Base-by-base conservation (phyloP, 352 stramenopile species). In the Phytophthora citricola region DNA sequence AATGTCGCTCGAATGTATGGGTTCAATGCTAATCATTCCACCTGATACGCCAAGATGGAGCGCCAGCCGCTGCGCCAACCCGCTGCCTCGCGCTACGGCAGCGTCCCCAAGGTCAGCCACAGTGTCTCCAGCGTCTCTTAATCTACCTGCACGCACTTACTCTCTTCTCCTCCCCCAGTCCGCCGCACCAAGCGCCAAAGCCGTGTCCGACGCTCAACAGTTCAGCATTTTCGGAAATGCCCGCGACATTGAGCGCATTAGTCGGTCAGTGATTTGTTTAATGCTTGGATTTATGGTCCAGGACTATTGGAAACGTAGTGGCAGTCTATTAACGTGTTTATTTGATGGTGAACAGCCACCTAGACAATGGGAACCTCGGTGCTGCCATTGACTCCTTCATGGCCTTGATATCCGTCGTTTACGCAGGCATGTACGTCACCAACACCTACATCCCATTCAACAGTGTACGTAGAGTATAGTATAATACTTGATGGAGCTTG, bases 351-450 rank as follows among this genome's bases (percentile, higher is more conserved):
- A 49, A 24, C 59, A 94, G 87, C 0, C 88, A 90, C 56, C 63
- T 95, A 47, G 87, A 95, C 65, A 88, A 93, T 75, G 92, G 87
- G 32, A 70, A 79, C 32, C 79, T 95, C 50, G 87, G 87, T 3
- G 75, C 83, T 4, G 69, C 69, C 7, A 62, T 94, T n/a, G 87
- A 95, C 52, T 58, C 79, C 4, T 61, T 89, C 32, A 76, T 94
- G 51, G 78, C 79, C 10, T 41, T 85, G 8, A 47, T 85, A 10
- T 85, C 87, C 17, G 11, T 93, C 27, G 63, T 87, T 14, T 95
- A 79, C 57, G 79, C 83, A 26, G 82, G 45, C 12, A 73, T 79
- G 45, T 95, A 95, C 73, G 83, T 95, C 54, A 46, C 58, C 4
- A 92, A 90, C 65, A 95, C 87, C 17, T 95, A 95, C 63, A 85